phyloP scores from a whole-genome alignment of 2,329 filamentous ascomycete genomes.

The Trichothecium sympodiale region DNA sequence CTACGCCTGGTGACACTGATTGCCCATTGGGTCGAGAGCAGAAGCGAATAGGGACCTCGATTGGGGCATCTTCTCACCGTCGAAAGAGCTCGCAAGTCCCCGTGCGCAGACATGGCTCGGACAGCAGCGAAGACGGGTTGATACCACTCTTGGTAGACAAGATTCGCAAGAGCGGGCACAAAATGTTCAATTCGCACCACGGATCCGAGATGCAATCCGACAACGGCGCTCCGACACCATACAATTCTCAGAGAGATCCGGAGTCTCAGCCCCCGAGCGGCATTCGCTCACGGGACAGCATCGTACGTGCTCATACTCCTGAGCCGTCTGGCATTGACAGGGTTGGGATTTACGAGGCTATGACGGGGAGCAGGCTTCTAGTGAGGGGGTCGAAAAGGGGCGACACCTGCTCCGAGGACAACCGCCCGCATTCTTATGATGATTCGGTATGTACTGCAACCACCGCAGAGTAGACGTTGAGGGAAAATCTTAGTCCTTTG shows the following conservation, averaged over 20 bases:
- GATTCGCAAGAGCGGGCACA: slow-evolving; percentile 16
- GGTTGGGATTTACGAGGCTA: slow-evolving; percentile 13
- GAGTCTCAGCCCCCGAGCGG: neutral
- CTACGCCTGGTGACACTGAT: neutral
- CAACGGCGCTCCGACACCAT: neutral
- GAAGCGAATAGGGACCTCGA: slow-evolving; percentile 12
- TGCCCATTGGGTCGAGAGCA: neutral
- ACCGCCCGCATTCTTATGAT: slow-evolving; percentile 17
- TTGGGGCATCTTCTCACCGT: slow-evolving; percentile 13
- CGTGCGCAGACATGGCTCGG: neutral
- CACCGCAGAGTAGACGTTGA: neutral
- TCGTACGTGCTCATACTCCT: slow-evolving; percentile 8
- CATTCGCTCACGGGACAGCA: slow-evolving; percentile 10
- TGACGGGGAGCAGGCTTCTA: slow-evolving; percentile 10
- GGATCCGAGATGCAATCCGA: slow-evolving; percentile 9
- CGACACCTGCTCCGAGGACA: slow-evolving; percentile 20
- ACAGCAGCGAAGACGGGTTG: slow-evolving; percentile 6
- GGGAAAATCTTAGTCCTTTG: neutral
- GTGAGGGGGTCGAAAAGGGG: slow-evolving; percentile 6
- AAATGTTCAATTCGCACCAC: slow-evolving; percentile 11
- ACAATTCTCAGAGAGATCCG: slow-evolving; percentile 2
- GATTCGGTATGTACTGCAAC: slow-evolving; percentile 9
- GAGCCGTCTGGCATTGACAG: slow-evolving; percentile 9
- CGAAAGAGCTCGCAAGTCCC: slow-evolving; percentile 14
- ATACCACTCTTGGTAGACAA: slow-evolving; percentile 16